Evolutionary conservation across 805 yeast genomes (phyloP), one percentile per base, ranked within the genome.

Genomic region (Candida incommunis): DNA sequence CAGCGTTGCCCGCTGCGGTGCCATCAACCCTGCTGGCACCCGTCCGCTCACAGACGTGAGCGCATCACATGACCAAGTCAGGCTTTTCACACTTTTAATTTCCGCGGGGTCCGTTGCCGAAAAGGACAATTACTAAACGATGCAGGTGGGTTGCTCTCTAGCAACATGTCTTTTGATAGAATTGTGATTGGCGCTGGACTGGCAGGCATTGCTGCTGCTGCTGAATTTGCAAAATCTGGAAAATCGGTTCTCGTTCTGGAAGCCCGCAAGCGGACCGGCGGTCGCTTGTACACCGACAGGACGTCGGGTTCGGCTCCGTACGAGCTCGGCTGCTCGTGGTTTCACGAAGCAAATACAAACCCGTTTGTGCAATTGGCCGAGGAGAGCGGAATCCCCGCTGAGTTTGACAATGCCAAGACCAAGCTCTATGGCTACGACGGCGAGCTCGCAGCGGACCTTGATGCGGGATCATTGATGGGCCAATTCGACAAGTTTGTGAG

Each of bases 171-270:
- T 7, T 31, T 13, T 31, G 37, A 31, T 31, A 31, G 37, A 31
- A 54, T 61, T 20, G 50, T 61, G 13, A 48, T 61, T 21, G 65
- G 65, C 9, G 65, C 61, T 16, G 65, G 65, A 18, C 47, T 51
- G 27, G 60, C 64, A 4, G 65, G 65, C 21, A 49, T 61, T 18
- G 43, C 57, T 40, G 62, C 62, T 25, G 62, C 64, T 2, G 51
- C 52, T 15, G 47, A 51, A 31, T 49, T 60, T 18, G 48, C 50
- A 23, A 45, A 40, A 27, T 42, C 42, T 3, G 55, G 56, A 40
- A 29, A 48, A 20, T 48, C 49, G 31, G 53, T 58, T 24, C 40
- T 59, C 2, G 43, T 60, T 4, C 45, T 54, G 15, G 64, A 60
- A 42, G 63, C 61, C 23, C 48, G 64, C n/a, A 56, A 51, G 41